A percentile compares a stretch with the other conserved stretches of the same genome.
phyloP scores from a whole-genome alignment of 176 grass and related monocot genomes.

The Cenchrus americanus region DNA sequence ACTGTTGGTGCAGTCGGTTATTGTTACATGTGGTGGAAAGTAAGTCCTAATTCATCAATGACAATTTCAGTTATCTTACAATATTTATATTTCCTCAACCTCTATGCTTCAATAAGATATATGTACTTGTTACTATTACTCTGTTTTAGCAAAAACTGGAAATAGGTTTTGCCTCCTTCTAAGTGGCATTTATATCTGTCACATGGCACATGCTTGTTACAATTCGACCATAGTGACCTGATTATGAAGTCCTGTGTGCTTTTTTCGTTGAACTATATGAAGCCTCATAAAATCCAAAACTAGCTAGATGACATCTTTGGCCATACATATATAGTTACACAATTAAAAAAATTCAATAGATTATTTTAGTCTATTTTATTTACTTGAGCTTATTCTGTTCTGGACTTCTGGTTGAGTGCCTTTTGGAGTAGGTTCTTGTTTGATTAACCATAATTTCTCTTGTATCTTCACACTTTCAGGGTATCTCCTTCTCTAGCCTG shows the following conservation, averaged over 20 bases:
- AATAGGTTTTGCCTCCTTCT: background rate
- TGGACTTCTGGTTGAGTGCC: background rate
- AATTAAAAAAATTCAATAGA: background rate
- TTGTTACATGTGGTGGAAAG: constrained; percentile 94
- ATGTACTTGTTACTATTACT: background rate
- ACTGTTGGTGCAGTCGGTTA: constrained; percentile 67
- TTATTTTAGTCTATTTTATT: background rate
- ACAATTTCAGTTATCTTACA: background rate
- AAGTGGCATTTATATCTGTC: background rate
- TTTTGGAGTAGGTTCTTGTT: background rate
- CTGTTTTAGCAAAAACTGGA: background rate
- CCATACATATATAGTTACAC: background rate
- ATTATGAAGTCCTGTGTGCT: background rate
- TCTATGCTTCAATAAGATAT: background rate
- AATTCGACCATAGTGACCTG: background rate
- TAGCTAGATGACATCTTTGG: background rate
- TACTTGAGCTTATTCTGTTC: background rate
- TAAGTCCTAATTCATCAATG: constrained; percentile 37
- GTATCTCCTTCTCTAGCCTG: constrained; percentile 70
- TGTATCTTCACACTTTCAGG: constrained; percentile 42
- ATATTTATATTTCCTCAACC: background rate
- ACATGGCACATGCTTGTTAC: background rate
- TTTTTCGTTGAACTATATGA: constrained; percentile 3
- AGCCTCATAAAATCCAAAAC: background rate
- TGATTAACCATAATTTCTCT: background rate